A percentile compares a stretch with the other conserved stretches of the same genome.
Conservation (phyloP, 2,329 filamentous ascomycete species). For the Pyrenophora seminiperda region DNA sequence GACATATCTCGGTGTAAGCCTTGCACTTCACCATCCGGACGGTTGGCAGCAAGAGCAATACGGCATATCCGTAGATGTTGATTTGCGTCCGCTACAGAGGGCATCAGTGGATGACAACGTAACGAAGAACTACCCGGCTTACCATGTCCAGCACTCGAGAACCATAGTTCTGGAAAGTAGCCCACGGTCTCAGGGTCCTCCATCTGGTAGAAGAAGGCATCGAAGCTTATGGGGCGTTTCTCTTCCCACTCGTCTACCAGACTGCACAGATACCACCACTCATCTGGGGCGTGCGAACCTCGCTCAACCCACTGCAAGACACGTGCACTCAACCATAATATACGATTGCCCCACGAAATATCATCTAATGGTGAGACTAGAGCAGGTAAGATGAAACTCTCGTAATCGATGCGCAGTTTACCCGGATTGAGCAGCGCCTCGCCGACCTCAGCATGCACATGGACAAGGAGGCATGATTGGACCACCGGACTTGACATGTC, state of each 20-base stretch:
- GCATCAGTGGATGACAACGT: neutral
- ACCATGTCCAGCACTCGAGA: slow-evolving; percentile 22
- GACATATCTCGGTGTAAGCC: neutral
- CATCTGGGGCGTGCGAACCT: slow-evolving; percentile 2
- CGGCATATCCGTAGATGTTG: slow-evolving; percentile 24
- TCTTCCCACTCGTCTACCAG: slow-evolving; percentile 28
- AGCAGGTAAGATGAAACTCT: slow-evolving; percentile 9
- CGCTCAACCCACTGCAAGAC: slow-evolving; percentile 21
- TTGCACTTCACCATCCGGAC: slow-evolving; percentile 1
- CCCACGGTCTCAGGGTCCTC: neutral
- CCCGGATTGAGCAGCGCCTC: slow-evolving; percentile 16
- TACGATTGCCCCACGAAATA: slow-evolving; percentile 23
- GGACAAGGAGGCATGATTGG: slow-evolving; percentile 24
- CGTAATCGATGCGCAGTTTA: slow-evolving; percentile 21
- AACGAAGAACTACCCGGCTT: neutral
- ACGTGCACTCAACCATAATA: slow-evolving; percentile 25
- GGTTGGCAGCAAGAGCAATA: slow-evolving; percentile 14
- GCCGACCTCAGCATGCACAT: slow-evolving; percentile 26
- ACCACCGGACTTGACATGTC: slow-evolving; percentile 20
- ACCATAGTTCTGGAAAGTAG: slow-evolving; percentile 26
- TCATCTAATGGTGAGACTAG: slow-evolving; percentile 15
- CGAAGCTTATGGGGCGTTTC: slow-evolving; percentile 19
- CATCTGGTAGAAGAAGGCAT: slow-evolving; percentile 21
- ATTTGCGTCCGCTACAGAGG: slow-evolving; percentile 20
- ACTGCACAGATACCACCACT: slow-evolving; percentile 17